Evolutionary conservation across 2,329 filamentous ascomycete genomes (phyloP), one percentile per base, ranked within the genome.

Genomic region (Tolypocladium paradoxum): DNA sequence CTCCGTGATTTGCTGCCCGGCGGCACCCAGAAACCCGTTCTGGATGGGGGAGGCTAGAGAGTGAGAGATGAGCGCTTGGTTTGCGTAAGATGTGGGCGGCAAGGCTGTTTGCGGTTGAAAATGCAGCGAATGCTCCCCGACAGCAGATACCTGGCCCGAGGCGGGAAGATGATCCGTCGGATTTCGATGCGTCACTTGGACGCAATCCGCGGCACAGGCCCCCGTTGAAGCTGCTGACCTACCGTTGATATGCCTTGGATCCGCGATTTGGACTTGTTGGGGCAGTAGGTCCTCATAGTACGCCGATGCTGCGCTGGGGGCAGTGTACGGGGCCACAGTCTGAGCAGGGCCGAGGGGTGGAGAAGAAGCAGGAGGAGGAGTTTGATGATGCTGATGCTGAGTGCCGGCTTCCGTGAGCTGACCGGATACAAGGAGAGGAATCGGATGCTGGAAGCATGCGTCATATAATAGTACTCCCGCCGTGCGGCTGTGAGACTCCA

Each of bases 391-490:
- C 18, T 29, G 40, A 1, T 20, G 27, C 14, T 47, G 12, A 47
- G 9, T 5, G 43, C 18, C 9, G 2, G n/a, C 43, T 14, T 33
- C 43, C 18, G 27, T 20, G 18, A 47, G 27, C 11, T 33, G 43
- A 33, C 18, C 18, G 43, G 27, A 12, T 12, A 12, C 31, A 49
- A 24, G 29, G 18, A 43, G 20, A 33, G 22, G 29, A 14, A 35
- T 49, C 20, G 54, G 55, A n/a, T 55, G 53, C 36, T 43, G 48
- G 37, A 49, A 56, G 36, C 48, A 34, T 35, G 50, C 52, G 24
- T 40, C 24, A 37, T 48, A 50, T 38, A 47, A 24, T 33, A 37
- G 27, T 14, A 33, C 11, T 47, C 43, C 27, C 9, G 27, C 43
- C 7, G 43, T 27, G n/a, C 43, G 31, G 43, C 11, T 47, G 43